A percentile compares a stretch with the other conserved stretches of the same genome.
phyloP scores from a whole-genome alignment of 805 yeast species.

The Monosporozyma unispora region DNA sequence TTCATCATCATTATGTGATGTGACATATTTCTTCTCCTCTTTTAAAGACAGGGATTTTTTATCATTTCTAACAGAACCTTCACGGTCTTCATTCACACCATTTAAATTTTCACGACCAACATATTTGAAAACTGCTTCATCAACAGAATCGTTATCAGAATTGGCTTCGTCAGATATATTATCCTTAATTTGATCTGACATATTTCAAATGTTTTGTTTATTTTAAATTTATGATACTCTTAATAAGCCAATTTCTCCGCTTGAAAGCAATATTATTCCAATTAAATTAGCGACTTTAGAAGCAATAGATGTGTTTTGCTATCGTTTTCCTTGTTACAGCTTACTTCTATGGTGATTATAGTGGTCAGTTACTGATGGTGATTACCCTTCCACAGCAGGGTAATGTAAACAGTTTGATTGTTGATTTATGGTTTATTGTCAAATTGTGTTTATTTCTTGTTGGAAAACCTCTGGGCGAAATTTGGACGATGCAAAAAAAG shows the following conservation, averaged over 20 bases:
- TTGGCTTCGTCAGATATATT: background rate
- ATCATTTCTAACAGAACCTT: background rate
- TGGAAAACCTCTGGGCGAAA: background rate
- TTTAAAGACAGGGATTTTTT: constrained; percentile 19
- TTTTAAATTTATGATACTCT: background rate
- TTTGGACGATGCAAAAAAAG: background rate
- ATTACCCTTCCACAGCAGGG: constrained; percentile 5
- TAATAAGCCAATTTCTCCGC: background rate
- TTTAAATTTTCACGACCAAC: constrained; percentile 56
- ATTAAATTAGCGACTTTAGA: background rate
- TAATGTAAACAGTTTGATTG: background rate
- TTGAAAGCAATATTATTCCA: background rate
- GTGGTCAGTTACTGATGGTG: constrained; percentile 1
- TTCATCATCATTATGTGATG: background rate
- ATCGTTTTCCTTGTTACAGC: background rate
- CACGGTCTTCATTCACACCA: constrained; percentile 5
- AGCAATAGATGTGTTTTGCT: background rate
- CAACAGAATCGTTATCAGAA: constrained; percentile 39
- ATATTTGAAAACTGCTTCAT: constrained; percentile 67
- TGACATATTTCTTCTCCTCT: background rate
- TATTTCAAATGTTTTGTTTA: background rate
- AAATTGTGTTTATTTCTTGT: constrained; percentile 1
- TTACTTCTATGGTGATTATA: background rate
- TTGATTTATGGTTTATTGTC: background rate
- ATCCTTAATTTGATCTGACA: background rate